Percentiles rank a stretch among this genome's conserved stretches.
Conservation (phyloP, 495 filamentous ascomycete genomes). For the Talaromyces stipitatus region DNA sequence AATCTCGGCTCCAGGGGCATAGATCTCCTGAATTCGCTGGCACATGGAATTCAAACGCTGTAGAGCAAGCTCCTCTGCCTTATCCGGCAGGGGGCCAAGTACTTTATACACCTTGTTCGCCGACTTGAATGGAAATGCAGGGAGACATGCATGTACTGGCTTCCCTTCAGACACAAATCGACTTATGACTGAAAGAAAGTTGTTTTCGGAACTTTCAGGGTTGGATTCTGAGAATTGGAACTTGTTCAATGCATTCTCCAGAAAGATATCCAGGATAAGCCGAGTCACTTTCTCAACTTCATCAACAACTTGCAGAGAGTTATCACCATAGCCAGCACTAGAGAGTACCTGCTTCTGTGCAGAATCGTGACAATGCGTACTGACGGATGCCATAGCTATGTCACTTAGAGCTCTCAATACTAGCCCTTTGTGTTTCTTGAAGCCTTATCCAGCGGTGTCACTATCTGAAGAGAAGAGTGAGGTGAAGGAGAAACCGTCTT, state of each 20-base stretch:
- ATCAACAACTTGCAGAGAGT: no score
- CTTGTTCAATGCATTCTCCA: background rate
- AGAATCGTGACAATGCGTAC: no score
- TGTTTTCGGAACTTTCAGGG: background rate
- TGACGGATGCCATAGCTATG: no score
- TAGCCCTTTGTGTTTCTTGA: no score
- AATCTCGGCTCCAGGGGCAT: constrained; percentile 37
- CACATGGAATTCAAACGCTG: constrained; percentile 36
- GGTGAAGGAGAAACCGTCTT: no score
- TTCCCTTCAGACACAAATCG: background rate
- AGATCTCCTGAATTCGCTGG: constrained; percentile 32
- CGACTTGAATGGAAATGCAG: constrained; percentile 49
- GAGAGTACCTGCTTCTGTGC: no score
- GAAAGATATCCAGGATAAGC: background rate
- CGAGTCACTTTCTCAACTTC: background rate
- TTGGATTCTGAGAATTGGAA: background rate
- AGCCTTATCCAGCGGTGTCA: no score
- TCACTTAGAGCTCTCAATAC: no score
- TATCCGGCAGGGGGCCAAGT: constrained; percentile 40
- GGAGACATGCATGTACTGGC: constrained; percentile 30
- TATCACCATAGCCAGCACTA: no score
- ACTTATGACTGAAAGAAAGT: background rate
- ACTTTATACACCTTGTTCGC: constrained; percentile 39
- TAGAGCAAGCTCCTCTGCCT: constrained; percentile 43
- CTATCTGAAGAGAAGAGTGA: no score